Base-by-base conservation (phyloP, 2,329 filamentous ascomycete species). In the Arachnopeziza araneosa region DNA sequence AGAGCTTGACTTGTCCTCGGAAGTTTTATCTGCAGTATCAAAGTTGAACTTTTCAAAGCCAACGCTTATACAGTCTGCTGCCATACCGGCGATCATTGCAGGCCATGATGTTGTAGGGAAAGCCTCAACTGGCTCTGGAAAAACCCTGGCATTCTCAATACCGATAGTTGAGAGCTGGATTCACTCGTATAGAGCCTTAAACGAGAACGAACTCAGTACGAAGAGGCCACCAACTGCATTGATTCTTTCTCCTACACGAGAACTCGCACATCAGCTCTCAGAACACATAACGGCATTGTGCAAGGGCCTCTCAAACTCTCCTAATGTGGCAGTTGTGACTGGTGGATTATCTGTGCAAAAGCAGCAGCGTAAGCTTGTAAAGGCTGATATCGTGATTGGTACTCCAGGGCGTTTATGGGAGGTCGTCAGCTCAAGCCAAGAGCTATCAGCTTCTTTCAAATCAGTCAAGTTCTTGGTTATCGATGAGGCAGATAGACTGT, bases 381-480 rank as follows among this genome's bases (percentile, higher is more conserved):
- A 87, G 69, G 93, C 93, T 1, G 92, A 99, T 69, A 90, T 99
- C 55, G 85, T 99, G n/a, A 84, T 99, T 59, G 93, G 87, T 55
- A 97, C 95, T 0, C 95, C 95, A 0, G 95, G 95, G 24, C 86
- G 95, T 62, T 75, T 98, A 52, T 99, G 95, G 95, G 95, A 99
- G 72, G 87, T 99, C 6, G 84, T 98, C 61, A 91, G 89, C 72
- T 84, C 85, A 1, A 90, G 89, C 52, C 81, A 83, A 12, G 85
- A 86, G 6, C 75, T 96, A 23, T 82, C 93, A 59, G 77, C 79
- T 1, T 83, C 85, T 1, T 86, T 99, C 68, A 87, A 87, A 70
- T 76, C 83, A 55, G 87, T 96, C 54, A 81, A 83, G 55, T 98
- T 93, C 72, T 77, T 99, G 1, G 91, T 98, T 0, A 82, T 99